Evolutionary conservation across 2,329 filamentous ascomycete species (phyloP), one percentile per base, ranked within the genome.

Genomic region (Mariannaea sp.): DNA sequence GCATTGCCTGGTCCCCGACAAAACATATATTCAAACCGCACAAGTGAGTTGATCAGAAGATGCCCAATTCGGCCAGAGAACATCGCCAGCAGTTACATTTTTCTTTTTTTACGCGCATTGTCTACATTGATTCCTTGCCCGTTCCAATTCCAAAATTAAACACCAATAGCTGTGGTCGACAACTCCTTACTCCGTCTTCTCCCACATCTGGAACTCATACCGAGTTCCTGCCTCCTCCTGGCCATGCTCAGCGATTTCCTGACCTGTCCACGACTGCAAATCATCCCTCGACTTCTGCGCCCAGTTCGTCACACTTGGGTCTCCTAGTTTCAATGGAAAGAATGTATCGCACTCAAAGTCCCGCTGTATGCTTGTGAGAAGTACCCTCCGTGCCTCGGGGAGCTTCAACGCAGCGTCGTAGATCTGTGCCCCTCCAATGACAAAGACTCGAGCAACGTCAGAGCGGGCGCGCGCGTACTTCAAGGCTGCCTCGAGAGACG

Each of bases 351-450:
- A 92, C 52, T 88, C 86, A 72, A 86, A 93, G 41, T 90, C 87
- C 3, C 74, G 75, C 59, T 80, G 67, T 29, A 95, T 81, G 58
- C 82, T 80, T 44, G 90, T 94, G 59, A 93, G 74, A 56, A 94
- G 71, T 49, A 94, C 80, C 33, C 85, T 75, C 63, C 76, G 80
- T 35, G 85, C 78, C 69, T 84, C 79, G 35, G 72, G 68, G 52
- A 84, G 65, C 61, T 74, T 69, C 67, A 97, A 76, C 12, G 90
- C 87, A 17, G 86, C 81, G 32, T 76, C 77, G 73, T 97, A 99
- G 60, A 97, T 87, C 74, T 92, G 88, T 50, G 85, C 89, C 4
- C 94, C 94, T 19, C 94, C 94, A 65, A 99, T 97, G 36, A 97
- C 83, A 71, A 92, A 97, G 3, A 91, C 80, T 62, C 82, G 81